Evolutionary conservation across 257 asterid genomes (phyloP), one percentile per base, ranked within the genome.

Genomic region (Nicotiana knightiana): DNA sequence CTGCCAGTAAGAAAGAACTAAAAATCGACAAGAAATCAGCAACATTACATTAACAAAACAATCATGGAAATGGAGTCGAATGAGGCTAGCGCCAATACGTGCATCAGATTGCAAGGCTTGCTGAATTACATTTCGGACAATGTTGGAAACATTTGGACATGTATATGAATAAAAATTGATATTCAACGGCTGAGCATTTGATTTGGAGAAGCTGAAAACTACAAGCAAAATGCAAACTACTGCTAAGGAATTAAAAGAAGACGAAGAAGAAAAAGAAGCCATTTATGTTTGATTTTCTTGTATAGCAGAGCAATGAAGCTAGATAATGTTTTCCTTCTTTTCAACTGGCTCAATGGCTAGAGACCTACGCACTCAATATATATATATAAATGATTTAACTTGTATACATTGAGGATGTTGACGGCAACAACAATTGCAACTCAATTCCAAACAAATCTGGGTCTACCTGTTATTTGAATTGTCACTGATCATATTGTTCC

Each of bases 61-160:
- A 35, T 92, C 94, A 26, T 90, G 94, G 62, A 92, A 90, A 81
- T 91, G 93, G 35, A 92, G 91, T 0, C 93, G 90, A 46, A 89
- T 76, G 53, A 92, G 91, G 84, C 93, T 91, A n/a, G 90, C 95
- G 0, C 92, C 91, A 17, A 92, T 89, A 17, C 95, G 90, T 0
- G 90, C 89, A 89, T 92, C 94, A 9, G 92, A 85, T 61, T 79
- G 87, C 32, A 85, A 84, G 18, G 97, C 93, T 64, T 89, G 90
- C 26, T 87, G 89, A 53, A 90, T 48, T 9, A 84, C 81, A 32
- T 51, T 77, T 39, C 63, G 80, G 10, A 90, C 92, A 65, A 92
- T 92, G 71, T 75, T 43, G 9, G 94, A 88, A 81, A 87, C 92
- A 76, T 89, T 90, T 63, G 92, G 88, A 85, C 97, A 92, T 62